phyloP scores from a whole-genome alignment of 176 grass and related monocot species.

The Stipa capillata region DNA sequence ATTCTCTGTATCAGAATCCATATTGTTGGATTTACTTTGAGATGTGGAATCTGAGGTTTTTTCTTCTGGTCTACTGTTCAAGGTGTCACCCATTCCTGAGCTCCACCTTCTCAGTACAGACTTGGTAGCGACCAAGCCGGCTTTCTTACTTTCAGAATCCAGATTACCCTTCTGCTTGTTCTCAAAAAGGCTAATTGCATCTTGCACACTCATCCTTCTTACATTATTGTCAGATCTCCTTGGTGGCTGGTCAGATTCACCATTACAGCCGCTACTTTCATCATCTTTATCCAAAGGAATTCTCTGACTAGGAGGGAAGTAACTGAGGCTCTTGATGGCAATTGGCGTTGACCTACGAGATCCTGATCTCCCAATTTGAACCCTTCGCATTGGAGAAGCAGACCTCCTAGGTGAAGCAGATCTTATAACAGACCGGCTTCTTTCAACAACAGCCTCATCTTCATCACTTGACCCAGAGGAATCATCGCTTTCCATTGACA shows the following conservation, averaged over 20 bases:
- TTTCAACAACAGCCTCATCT: constrained; percentile 64
- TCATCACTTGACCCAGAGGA: constrained; percentile 53
- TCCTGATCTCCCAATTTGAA: constrained; percentile 96
- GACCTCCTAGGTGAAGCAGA: constrained; percentile 93
- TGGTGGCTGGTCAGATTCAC: constrained; percentile 52
- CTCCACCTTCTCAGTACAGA: constrained; percentile 91
- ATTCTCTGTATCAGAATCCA: constrained; percentile 29
- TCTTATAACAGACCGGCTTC: constrained; percentile 76
- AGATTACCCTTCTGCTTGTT: constrained; percentile 80
- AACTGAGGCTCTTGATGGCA: constrained; percentile 87
- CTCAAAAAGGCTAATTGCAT: constrained; percentile 96
- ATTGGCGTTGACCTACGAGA: constrained; percentile 86
- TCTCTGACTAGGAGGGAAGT: constrained; percentile 81
- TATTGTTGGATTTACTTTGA: constrained; percentile 38
- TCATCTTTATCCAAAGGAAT: constrained; percentile 67
- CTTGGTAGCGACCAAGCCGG: constrained; percentile 62
- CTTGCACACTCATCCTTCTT: constrained; percentile 94
- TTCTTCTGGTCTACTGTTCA: constrained; percentile 47
- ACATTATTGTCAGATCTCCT: constrained; percentile 75
- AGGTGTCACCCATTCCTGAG: constrained; percentile 79
- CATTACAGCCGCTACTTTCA: constrained; percentile 56
- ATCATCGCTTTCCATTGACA: constrained; percentile 55
- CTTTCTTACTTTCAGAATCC: constrained; percentile 66
- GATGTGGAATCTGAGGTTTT: constrained; percentile 44
- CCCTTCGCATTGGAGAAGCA: constrained; percentile 92